Evolutionary conservation across 2,329 filamentous ascomycete species (phyloP), one percentile per base, ranked within the genome.

Genomic region (Trichoderma breve): DNA sequence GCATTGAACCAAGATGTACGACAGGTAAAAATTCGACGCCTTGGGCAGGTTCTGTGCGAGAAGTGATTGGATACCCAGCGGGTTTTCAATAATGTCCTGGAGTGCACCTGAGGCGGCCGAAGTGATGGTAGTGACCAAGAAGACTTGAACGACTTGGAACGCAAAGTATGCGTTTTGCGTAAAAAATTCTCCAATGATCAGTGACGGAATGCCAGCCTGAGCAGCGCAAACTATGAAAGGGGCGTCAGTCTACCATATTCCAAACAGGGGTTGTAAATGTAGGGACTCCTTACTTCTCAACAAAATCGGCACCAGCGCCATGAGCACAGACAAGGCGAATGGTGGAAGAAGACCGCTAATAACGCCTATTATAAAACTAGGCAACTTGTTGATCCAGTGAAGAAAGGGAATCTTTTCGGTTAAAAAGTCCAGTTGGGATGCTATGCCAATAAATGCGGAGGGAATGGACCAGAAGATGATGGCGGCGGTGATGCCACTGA

Each of bases 21-120:
- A 93, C 24, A 98, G 91, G 81, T 98, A 99, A 79, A 98, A 97
- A 82, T 97, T 98, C 73, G 94, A 95, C 0, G 94, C 91, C 71
- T 89, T 91, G 21, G 96, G 96, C 6, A 99, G 85, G 72, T 93
- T 92, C 18, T 85, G 78, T 0, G 94, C 91, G 4, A 97, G 86
- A 51, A 97, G 82, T 0, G 80, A 82, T 0, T 93, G 89, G 7
- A 90, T 88, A 0, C 82, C 82, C 3, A 83, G 80, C 0, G 94
- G 94, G 4, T 93, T 76, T 0, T 89, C 51, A 15, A 90, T 84
- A 62, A 97, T 90, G 24, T 89, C 76, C 28, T 87, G 83, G 2
- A 90, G 86, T 0, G 93, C 89, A 7, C 91, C 88, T 3, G 93
- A 89, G 11, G 95, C 95, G 1, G 94, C 91, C 18, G 94, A 95